Evolutionary conservation across 2,329 filamentous ascomycete genomes (phyloP), one percentile per base, ranked within the genome.

Genomic region (Xylaria sp.): DNA sequence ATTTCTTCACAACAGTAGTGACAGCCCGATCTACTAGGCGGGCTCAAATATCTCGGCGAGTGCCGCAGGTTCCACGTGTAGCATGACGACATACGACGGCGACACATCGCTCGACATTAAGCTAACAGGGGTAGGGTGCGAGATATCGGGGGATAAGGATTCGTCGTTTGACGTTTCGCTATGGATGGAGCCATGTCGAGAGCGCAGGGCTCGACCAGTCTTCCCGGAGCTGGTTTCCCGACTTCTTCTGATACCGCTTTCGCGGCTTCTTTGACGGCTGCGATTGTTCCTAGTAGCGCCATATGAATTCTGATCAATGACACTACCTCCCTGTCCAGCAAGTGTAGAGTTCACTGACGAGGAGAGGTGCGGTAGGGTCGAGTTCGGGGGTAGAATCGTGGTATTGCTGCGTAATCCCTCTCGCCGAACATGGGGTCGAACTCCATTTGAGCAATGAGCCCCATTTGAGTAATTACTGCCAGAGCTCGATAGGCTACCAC

Each of bases 61-160:
- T 29, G 51, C 9, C 15, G 33, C 44, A 5, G 61, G 61, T 17
- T 39, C 38, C n/a, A 57, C 42, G 11, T 36, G 44, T 11, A 61
- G 3, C 3, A 29, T 61, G 38, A 65, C 27, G 20, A 13, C 4
- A 27, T 51, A 42, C 25, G n/a, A 47, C 54, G 62, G 42, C 54
- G 62, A 15, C 31, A 1, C 11, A 33, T 39, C 44, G 39, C 29
- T 45, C 31, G 42, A 25, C 22, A 47, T 15, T 36, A 15, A 45
- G 53, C 7, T 31, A 11, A 17, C 42, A 17, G 51, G 39, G 20
- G 25, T 51, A 22, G 22, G 5, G 5, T 22, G 25, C 15, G 39
- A 38, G 29, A 33, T 54, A 53, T 47, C 9, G 38, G 13, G 20
- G 36, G 20, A 31, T 17, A 20, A 36, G 42, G 44, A 33, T 15